A percentile compares a stretch with the other conserved stretches of the same genome.
phyloP scores from a whole-genome alignment of 208 protist genomes.

The Novymonas esmeraldas region DNA sequence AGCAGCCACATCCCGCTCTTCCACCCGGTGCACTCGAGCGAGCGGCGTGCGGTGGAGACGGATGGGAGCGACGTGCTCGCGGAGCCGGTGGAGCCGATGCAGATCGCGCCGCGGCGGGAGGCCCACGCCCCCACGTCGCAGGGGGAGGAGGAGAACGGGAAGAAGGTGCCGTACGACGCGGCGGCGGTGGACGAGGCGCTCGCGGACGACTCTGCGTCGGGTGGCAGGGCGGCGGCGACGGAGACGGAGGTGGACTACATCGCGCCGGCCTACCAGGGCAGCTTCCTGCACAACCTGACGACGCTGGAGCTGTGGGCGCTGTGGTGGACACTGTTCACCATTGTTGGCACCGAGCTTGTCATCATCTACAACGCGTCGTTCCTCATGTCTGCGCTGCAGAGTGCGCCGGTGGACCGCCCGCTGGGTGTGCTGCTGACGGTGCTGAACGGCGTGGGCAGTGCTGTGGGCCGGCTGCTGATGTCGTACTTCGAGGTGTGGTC shows the following conservation, averaged over 20 bases:
- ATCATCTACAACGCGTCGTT: constrained; percentile 58
- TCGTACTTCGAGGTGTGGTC: constrained; percentile 54
- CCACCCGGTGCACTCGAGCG: not conserved
- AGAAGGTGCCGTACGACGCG: not conserved
- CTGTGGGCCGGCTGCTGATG: constrained; percentile 56
- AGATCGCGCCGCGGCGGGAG: too few species aligned
- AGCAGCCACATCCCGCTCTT: constrained; percentile 16
- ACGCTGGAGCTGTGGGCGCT: constrained; percentile 50
- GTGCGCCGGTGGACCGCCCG: constrained; percentile 27
- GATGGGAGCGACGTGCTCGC: too few species aligned
- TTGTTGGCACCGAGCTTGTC: constrained; percentile 43
- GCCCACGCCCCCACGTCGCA: too few species aligned
- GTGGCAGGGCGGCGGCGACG: not conserved
- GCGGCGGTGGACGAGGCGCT: constrained; percentile 27
- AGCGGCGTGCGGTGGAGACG: not conserved
- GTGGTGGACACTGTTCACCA: constrained; percentile 50
- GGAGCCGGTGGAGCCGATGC: too few species aligned
- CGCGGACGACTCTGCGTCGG: too few species aligned
- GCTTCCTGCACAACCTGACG: constrained; percentile 43
- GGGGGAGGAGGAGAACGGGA: not conserved
- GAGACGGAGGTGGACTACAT: constrained; percentile 59
- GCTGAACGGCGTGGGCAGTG: constrained; percentile 61
- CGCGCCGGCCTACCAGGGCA: constrained; percentile 56
- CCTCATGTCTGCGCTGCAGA: constrained; percentile 48
- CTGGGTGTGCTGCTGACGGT: constrained; percentile 57